Evolutionary conservation across 192 early-diverging fungal species (phyloP).

Genomic region (Chytriomyces sp.): DNA sequence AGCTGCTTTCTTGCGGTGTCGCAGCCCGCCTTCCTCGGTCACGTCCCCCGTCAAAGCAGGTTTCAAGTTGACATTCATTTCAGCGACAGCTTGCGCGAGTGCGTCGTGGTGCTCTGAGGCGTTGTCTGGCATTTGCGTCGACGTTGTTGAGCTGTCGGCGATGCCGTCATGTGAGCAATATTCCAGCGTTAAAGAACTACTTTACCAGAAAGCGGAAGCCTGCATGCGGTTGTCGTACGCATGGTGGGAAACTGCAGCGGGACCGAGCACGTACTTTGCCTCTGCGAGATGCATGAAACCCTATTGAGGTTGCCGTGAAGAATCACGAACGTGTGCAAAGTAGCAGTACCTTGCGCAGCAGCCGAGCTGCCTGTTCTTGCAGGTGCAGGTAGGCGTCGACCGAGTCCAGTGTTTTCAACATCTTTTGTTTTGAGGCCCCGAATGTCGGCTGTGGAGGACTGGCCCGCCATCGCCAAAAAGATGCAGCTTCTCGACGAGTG

Average conservation of each 20-base stretch:
- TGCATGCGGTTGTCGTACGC: constrained; percentile 25
- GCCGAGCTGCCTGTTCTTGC: background rate
- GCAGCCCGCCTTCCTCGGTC: background rate
- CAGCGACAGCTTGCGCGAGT: background rate
- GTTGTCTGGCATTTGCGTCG: background rate
- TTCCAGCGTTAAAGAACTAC: background rate
- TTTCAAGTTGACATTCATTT: background rate
- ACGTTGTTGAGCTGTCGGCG: too few relatives aligned
- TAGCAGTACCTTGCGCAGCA: constrained; percentile 6
- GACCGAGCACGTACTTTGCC: constrained; percentile 31
- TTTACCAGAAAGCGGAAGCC: constrained; percentile 17
- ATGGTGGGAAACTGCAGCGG: background rate
- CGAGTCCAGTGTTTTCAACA: constrained; percentile 1
- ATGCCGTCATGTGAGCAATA: background rate
- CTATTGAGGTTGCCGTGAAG: background rate
- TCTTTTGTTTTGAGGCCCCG: background rate
- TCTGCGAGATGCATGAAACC: constrained; percentile 28
- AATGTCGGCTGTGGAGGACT: background rate
- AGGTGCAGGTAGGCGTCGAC: constrained; percentile 22
- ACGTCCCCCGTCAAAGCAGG: background rate
- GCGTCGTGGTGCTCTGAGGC: background rate
- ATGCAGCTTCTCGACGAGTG: constrained; percentile 4
- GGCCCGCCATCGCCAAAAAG: background rate
- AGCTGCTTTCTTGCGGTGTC: background rate
- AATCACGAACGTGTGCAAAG: background rate